phyloP scores from a whole-genome alignment of 805 yeast species.

The Yamadazyma sp. region DNA sequence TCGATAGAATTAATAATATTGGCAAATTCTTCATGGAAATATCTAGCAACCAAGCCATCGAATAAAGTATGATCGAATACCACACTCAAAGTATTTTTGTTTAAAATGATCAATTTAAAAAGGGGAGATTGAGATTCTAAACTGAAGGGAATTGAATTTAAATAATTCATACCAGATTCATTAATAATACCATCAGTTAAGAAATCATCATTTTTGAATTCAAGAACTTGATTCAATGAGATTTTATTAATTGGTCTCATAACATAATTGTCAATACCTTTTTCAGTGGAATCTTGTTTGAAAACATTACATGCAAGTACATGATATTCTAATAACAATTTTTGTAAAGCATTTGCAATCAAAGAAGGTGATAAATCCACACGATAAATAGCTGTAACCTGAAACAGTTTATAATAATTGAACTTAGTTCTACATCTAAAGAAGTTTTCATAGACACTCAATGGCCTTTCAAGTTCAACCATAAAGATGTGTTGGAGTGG shows the following conservation, averaged over 20 bases:
- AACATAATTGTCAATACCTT: constrained; percentile 13
- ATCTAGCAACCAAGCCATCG: constrained; percentile 36
- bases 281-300: no score
- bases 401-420: constrained; percentile 32
- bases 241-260: constrained; percentile 24
- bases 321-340: constrained; percentile 32
- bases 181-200: constrained; percentile 18
- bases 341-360: constrained; percentile 26
- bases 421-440: constrained; percentile 30
- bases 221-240: constrained; percentile 23
- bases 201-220: constrained; percentile 12
- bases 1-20: constrained; percentile 13
- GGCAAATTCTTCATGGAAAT: constrained; percentile 29
- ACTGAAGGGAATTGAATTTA: constrained; percentile 18
- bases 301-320: constrained; percentile 30
- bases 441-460: constrained; percentile 32
- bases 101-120: constrained; percentile 25
- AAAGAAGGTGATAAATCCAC: constrained; percentile 13
- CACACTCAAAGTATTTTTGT: constrained; percentile 19
- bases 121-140: constrained; percentile 25
- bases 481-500: not conserved
- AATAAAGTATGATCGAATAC: constrained; percentile 36
- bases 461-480: constrained; percentile 16
- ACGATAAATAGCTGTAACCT: constrained; percentile 30
- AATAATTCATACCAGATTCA: constrained; percentile 27